Evolutionary conservation across 2,329 filamentous ascomycete species (phyloP).

Genomic region (Botryotinia narcissicola): DNA sequence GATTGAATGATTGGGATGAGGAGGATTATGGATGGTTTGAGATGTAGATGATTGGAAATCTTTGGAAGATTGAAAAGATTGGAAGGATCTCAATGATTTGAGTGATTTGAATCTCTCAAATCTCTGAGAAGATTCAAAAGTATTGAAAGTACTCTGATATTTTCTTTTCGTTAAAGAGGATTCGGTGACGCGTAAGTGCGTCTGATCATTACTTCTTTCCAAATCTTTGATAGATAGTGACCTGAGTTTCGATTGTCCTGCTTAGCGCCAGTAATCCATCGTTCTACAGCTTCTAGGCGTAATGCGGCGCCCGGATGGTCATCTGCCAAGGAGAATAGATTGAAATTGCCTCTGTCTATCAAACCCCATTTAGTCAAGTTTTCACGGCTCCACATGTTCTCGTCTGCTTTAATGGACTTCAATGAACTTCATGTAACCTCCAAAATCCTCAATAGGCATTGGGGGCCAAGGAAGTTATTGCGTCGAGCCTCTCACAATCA

Average conservation of each 20-base stretch:
- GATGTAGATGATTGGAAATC: too few species aligned
- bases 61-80: too few species aligned
- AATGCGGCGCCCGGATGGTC: background rate
- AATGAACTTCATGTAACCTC: background rate
- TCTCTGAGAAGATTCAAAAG: too few species aligned
- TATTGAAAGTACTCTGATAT: background rate
- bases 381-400: background rate
- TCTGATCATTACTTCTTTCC: background rate
- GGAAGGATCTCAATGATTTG: too few species aligned
- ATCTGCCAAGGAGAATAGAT: background rate
- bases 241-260: background rate
- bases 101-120: too few species aligned
- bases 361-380: background rate
- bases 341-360: background rate
- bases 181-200: background rate
- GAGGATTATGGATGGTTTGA: too few species aligned
- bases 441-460: background rate
- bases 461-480: too few species aligned
- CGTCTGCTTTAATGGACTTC: background rate
- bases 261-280: background rate
- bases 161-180: background rate
- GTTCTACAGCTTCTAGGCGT: background rate
- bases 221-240: background rate
- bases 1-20: too few species aligned
- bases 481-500: too few species aligned